Base-by-base conservation (phyloP, 306 rosid genomes). In the Glycine tomentella region DNA sequence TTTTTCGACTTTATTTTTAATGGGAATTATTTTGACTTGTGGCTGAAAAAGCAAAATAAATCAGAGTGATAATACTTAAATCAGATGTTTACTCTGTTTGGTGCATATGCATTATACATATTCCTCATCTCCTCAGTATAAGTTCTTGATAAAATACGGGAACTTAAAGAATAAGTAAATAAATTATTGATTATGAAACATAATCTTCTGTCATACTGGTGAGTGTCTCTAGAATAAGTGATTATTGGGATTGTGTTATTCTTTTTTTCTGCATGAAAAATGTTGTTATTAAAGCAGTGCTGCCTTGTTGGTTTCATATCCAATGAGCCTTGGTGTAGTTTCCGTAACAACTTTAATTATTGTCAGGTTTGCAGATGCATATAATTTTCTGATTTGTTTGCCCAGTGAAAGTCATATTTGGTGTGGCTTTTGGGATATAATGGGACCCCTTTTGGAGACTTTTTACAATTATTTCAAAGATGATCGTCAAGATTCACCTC, bases 401-500 rank as follows among this genome's bases (percentile, higher is more conserved):
- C 92, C 97, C 2, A 57, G 70, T 80, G 94, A 90, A 50, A 85
- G 76, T 82, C 99, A 95, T 84, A 87, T 95, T 70, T 95, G 99
- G 99, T 95, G 99, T 87, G 97, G 88, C 69, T 84, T 83, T 9
- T 89, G 92, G 95, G 99, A 95, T 67, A 52, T 95, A 81, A 95
- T 95, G 97, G 95, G 92, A 38, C 99, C 97, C 56, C 94, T 95
- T 76, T 77, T 95, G 74, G 99, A 95, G 88, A 93, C 99, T 4
- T 95, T 95, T 85, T 95, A 91, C 90, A 95, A 93, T 87, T 95
- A 86, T 87, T 87, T 84, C 81, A 93, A 91, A 88, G 92, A 93
- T 45, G 90, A 91, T 63, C 83, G 87, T 70, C 74, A 76, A 14
- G 92, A 93, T 80, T 93, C 97, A 80, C 99, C 97, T 63, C 97